These are phyloP conservation scores for Rugonectria rugulosa DNA, from an alignment of 2,329 filamentous ascomycete genomes.

Conservation along the genomic window DNA sequence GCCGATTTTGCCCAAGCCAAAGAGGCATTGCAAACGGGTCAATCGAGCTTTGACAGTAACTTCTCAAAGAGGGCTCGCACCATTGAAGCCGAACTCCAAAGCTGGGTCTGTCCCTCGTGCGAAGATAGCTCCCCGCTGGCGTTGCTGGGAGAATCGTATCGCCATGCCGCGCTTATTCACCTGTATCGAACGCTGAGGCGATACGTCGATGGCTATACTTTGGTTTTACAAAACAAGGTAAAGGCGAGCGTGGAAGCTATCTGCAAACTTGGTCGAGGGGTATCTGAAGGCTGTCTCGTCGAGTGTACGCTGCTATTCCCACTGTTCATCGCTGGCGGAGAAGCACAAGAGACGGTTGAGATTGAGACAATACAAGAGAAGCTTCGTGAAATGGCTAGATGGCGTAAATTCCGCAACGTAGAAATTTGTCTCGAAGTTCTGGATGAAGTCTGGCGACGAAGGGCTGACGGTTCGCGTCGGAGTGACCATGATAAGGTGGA, in stretches of 20 bases:
- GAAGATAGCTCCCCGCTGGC: slow-evolving; percentile 7
- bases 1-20: neutral
- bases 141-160: slow-evolving; percentile 20
- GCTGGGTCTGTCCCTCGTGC: slow-evolving; percentile 1
- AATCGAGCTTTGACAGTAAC: neutral
- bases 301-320: slow-evolving; percentile 27
- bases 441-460: slow-evolving; percentile 16
- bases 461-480: neutral
- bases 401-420: slow-evolving; percentile 17
- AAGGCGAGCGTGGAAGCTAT: neutral
- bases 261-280: neutral
- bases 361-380: slow-evolving; percentile 13
- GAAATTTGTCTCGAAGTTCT: slow-evolving; percentile 9
- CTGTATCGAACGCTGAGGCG: slow-evolving; percentile 12
- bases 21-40: neutral
- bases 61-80: slow-evolving; percentile 1
- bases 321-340: slow-evolving; percentile 25
- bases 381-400: slow-evolving; percentile 1
- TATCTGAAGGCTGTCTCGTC: slow-evolving; percentile 16
- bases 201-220: neutral
- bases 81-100: neutral
- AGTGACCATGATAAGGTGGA: slow-evolving; percentile 1
- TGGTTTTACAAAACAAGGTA: neutral
- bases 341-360: slow-evolving; percentile 13
- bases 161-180: slow-evolving; percentile 22